Base-by-base conservation (phyloP, 2,329 filamentous ascomycete genomes). In the Phialophora expanda region DNA sequence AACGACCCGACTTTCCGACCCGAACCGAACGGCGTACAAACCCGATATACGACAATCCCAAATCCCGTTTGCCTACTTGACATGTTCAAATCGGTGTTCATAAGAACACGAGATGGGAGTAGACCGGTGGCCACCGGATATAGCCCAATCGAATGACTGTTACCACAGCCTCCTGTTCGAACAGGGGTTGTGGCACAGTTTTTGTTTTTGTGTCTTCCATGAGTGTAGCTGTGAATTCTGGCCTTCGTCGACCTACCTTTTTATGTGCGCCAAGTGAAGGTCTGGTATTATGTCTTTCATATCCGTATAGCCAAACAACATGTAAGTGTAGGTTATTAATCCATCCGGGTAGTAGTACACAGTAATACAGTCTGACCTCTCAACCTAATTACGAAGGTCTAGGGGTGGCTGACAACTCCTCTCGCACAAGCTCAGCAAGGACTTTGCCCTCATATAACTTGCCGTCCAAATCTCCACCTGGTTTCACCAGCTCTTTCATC, bases 371-470 rank as follows among this genome's bases (percentile, higher is more conserved):
- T 44, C 38, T n/a, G 17, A 44, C 17, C 6, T 44, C 38, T 8
- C 38, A 8, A n/a, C 38, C 38, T 44, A 17, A n/a, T 65, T 50
- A 68, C 12, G 55, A 62, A 53, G 51, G 44, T 20, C 56, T 51
- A 28, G 61, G 64, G 22, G 62, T 64, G 48, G 63, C 61, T 7
- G 56, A 32, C 22, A 69, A 22, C 28, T 68, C 67, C 61, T 81
- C 75, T 65, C 76, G 78, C 22, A 77, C 78, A 64, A 80, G 73
- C 48, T 73, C 76, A 9, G 79, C 76, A 46, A 83, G 77, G 30
- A 80, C 75, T 32, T 75, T 73, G 44, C 76, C 78, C 60, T 81
- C 78, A 1, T 78, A 78, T 14, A 78, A 77, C 70, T 82, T 81
- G 46, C 78, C 79, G 48, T 80, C 75, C 56, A 84, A 70, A 14